Percentiles rank a stretch among this genome's conserved stretches.
Evolutionary conservation across 768 basidiomycete genomes (phyloP).

Genomic region (Lepiota brunneoincarnata): DNA sequence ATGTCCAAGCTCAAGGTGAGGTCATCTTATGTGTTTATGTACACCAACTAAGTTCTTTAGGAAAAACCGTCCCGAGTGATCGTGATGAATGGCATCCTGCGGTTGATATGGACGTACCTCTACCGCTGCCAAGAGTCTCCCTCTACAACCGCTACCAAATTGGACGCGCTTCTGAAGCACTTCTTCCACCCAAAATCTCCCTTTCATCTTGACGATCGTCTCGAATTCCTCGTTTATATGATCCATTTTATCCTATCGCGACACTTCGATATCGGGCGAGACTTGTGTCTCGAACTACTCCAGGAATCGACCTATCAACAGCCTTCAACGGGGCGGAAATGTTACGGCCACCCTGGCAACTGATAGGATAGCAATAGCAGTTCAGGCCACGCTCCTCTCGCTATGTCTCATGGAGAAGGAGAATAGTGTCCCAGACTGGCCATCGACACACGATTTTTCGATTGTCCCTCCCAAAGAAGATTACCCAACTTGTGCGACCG

Average conservation of each 20-base stretch:
- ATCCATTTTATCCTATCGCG: constrained; percentile 81
- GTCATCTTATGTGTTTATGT: background rate
- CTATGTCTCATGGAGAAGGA: constrained; percentile 74
- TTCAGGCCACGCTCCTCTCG: constrained; percentile 76
- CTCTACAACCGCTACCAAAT: constrained; percentile 75
- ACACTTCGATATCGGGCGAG: constrained; percentile 82
- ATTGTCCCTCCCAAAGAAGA: constrained; percentile 52
- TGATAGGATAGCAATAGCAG: constrained; percentile 71
- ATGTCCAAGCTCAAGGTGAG: constrained; percentile 78
- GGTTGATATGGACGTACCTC: constrained; percentile 92
- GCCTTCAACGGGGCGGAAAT: constrained; percentile 38
- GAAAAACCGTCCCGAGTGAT: constrained; percentile 71
- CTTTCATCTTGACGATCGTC: constrained; percentile 68
- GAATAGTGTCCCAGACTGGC: constrained; percentile 70
- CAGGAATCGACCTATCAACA: constrained; percentile 59
- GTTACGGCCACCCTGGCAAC: constrained; percentile 50
- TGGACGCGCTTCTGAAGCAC: constrained; percentile 71
- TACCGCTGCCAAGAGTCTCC: constrained; percentile 86
- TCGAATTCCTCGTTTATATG: constrained; percentile 75
- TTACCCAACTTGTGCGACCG: constrained; percentile 68
- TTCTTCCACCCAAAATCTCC: constrained; percentile 74
- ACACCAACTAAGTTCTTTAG: constrained; percentile 35
- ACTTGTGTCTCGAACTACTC: constrained; percentile 76
- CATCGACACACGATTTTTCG: constrained; percentile 68
- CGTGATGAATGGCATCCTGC: constrained; percentile 78